Percentiles rank a stretch among this genome's conserved stretches.
phyloP scores from a whole-genome alignment of 139 green algal genomes.

The Pseudopediastrum boryanum region DNA sequence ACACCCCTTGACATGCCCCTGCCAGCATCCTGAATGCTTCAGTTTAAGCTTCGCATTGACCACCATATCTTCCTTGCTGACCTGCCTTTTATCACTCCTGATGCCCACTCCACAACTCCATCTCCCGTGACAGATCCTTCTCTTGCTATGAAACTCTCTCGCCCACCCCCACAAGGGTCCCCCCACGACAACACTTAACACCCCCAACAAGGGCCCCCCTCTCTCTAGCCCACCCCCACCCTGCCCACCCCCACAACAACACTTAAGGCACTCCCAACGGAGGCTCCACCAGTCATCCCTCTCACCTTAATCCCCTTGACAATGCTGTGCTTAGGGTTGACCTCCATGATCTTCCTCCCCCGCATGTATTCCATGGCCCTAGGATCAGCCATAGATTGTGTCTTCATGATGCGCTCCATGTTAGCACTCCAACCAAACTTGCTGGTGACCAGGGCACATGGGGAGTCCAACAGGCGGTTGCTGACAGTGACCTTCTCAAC shows the following conservation, averaged over 20 bases:
- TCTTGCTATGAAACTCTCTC: too few species aligned
- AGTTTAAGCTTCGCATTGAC: too few species aligned
- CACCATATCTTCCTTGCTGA: too few species aligned
- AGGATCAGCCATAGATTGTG: conserved; percentile 90
- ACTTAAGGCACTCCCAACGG: neutral
- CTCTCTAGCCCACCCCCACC: too few species aligned
- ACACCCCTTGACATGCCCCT: neutral
- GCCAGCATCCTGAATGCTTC: too few species aligned
- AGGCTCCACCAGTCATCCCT: neutral
- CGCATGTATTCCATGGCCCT: conserved; percentile 96
- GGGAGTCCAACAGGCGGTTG: conserved; percentile 85
- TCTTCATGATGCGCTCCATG: conserved; percentile 97
- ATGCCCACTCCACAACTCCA: too few species aligned
- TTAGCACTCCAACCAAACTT: conserved; percentile 99
- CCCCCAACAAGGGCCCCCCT: too few species aligned
- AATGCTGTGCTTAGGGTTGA: conserved; percentile 93
- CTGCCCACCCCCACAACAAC: neutral
- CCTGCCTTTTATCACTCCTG: too few species aligned
- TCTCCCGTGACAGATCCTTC: too few species aligned
- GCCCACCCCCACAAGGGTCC: too few species aligned
- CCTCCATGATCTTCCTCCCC: conserved; percentile 94
- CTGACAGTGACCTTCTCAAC: conserved; percentile 71
- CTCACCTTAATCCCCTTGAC: conserved; percentile 74
- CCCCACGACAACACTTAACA: too few species aligned
- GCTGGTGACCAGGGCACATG: conserved; percentile 92